phyloP scores from a whole-genome alignment of 306 rosid genomes.

The Castanea mollissima region DNA sequence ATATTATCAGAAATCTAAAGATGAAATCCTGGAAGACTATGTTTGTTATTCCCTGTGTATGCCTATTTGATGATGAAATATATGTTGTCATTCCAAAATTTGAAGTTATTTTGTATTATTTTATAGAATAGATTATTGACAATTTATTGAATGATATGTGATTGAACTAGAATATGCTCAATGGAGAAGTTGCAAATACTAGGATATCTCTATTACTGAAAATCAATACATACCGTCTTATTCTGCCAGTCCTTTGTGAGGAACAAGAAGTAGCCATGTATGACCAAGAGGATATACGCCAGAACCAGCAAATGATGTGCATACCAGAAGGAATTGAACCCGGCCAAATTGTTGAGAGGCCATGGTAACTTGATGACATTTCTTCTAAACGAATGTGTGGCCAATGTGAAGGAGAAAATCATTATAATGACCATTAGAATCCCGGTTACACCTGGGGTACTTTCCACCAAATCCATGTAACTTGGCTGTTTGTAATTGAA shows the following conservation, averaged over 20 bases:
- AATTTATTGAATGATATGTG: too few species aligned
- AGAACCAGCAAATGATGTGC: slow-evolving; percentile 80
- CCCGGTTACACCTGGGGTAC: slow-evolving; percentile 62
- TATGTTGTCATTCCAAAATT: too few species aligned
- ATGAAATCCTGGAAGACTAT: neutral
- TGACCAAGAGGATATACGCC: slow-evolving; percentile 58
- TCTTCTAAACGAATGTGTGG: slow-evolving; percentile 67
- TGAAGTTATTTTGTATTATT: too few species aligned
- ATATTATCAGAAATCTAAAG: neutral
- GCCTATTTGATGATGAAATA: too few species aligned
- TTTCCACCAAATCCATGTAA: slow-evolving; percentile 37
- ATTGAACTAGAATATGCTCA: neutral
- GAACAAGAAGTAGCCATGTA: slow-evolving; percentile 68
- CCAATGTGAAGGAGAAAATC: slow-evolving; percentile 70
- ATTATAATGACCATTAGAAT: slow-evolving; percentile 58
- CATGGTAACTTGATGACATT: slow-evolving; percentile 52
- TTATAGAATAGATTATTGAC: too few species aligned
- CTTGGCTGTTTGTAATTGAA: slow-evolving; percentile 52
- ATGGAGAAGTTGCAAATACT: neutral
- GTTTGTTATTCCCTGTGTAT: too few species aligned
- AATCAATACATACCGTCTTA: slow-evolving; percentile 60
- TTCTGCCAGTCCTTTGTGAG: slow-evolving; percentile 54
- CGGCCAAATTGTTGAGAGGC: slow-evolving; percentile 58
- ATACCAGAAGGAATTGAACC: slow-evolving; percentile 94
- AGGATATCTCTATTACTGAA: neutral